phyloP scores from a whole-genome alignment of 331 rosid genomes.

The Prunus yedoensis region DNA sequence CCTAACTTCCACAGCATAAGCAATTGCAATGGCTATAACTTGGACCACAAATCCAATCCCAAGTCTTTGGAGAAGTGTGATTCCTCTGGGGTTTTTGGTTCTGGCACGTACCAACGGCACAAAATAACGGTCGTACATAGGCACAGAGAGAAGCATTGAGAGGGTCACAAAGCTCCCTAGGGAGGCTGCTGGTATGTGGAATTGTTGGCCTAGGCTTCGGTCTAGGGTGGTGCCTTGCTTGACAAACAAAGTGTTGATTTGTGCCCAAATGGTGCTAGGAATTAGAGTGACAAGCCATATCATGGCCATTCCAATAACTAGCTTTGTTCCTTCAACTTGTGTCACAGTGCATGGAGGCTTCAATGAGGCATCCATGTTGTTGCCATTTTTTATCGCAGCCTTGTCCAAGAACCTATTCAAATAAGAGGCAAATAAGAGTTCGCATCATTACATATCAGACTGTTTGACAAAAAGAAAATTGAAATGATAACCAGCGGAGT shows the following conservation, averaged over 20 bases:
- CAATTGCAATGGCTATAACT: slow-evolving; percentile 66
- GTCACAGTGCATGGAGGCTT: slow-evolving; percentile 59
- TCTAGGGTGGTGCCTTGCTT: slow-evolving; percentile 92
- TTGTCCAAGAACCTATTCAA: slow-evolving; percentile 72
- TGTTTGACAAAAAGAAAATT: not conserved
- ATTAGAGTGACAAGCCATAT: slow-evolving; percentile 80
- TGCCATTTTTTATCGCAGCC: slow-evolving; percentile 61
- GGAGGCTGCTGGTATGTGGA: slow-evolving; percentile 79
- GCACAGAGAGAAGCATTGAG: slow-evolving; percentile 81
- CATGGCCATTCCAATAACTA: slow-evolving; percentile 59
- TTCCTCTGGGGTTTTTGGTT: slow-evolving; percentile 77
- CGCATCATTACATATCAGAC: not conserved
- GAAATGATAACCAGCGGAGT: slow-evolving; percentile 9
- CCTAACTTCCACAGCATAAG: slow-evolving; percentile 72
- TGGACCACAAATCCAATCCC: slow-evolving; percentile 82
- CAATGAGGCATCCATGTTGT: slow-evolving; percentile 21
- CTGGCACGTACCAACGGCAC: slow-evolving; percentile 73
- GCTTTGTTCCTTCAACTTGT: slow-evolving; percentile 87
- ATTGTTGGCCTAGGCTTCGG: slow-evolving; percentile 44
- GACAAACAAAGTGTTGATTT: slow-evolving; percentile 87
- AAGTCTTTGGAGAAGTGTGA: slow-evolving; percentile 81
- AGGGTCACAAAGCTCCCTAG: slow-evolving; percentile 87
- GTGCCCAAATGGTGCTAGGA: slow-evolving; percentile 95
- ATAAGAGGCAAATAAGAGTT: not conserved
- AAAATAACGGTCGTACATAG: slow-evolving; percentile 76